Evolutionary conservation across 148 eudicot genomes (phyloP), one percentile per base, ranked within the genome.

Genomic region (Pouteria glomerata): DNA sequence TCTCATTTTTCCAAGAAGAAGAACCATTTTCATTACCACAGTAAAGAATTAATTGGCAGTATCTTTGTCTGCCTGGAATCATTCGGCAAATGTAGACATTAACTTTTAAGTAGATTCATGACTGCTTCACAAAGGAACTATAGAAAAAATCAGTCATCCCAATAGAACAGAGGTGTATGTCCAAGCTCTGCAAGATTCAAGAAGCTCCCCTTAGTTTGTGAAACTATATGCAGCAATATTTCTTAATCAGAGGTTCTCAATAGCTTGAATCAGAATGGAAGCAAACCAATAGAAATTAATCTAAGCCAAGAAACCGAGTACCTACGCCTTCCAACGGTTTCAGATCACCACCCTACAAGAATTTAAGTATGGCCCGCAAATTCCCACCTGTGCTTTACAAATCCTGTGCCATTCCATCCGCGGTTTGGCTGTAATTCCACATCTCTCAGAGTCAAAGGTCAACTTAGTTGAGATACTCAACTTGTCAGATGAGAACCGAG

Each of bases 301-400:
- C 44, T 21, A 51, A 31, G 70, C 42, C 3, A 63, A 39, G n/a
- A 53, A 31, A 34, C 31, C 12, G 71, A 26, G 16, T 12, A 35
- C 31, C 23, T 50, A 34, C 16, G 48, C 58, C 30, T 19, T 31
- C 12, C 41, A 39, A 23, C 48, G 30, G 60, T 31, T 47, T 81
- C 74, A 84, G 24, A 86, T 51, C 78, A 84, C 83, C 48, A 74
- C 39, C 74, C 60, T 80, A 73, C 84, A 81, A 35, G 83, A 77
- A 79, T 72, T 73, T 27, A 73, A 61, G 76, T 66, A 57, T 50
- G 75, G 63, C 23, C 72, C 82, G 76, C 69, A 74, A 18, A 67
- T 52, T 57, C 69, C 80, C 55, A 73, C 41, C 26, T 76, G 74
- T 1, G 72, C 57, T 16, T 51, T 41, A 29, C 73, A 50, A 71